Evolutionary conservation across 306 rosid genomes (phyloP).

Genomic region (Begonia loranthoides): DNA sequence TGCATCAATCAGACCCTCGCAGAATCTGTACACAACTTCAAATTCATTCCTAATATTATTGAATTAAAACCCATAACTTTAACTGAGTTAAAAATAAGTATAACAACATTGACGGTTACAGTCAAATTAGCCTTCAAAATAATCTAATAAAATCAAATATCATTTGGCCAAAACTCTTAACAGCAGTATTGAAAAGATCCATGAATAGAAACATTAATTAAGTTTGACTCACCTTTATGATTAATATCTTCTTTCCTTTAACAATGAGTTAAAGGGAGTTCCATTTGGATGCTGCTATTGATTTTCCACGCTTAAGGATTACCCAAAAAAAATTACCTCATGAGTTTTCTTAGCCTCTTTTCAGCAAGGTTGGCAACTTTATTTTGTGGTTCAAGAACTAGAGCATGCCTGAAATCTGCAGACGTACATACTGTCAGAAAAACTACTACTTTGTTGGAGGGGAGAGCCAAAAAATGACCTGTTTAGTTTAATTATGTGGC

Average conservation of each 20-base stretch:
- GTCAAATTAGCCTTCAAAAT: no score
- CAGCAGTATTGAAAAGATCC: neutral
- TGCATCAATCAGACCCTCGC: no score
- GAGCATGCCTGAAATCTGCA: constrained; percentile 82
- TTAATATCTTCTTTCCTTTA: constrained; percentile 1
- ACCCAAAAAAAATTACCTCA: constrained; percentile 21
- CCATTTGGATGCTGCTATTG: constrained; percentile 3
- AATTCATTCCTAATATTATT: no score
- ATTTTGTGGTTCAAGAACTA: constrained; percentile 74
- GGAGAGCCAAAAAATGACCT: no score
- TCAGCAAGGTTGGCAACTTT: constrained; percentile 53
- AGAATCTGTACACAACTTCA: no score
- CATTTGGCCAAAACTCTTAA: no score
- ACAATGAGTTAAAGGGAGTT: constrained; percentile 2
- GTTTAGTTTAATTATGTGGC: no score
- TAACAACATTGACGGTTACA: no score
- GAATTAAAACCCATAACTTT: no score
- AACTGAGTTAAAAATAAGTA: no score
- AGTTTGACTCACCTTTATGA: constrained; percentile 3
- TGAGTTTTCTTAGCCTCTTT: constrained; percentile 41
- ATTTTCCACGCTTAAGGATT: neutral
- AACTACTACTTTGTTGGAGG: neutral
- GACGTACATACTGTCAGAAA: neutral
- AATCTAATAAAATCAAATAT: no score
- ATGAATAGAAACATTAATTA: neutral